Percentiles rank a stretch among this genome's conserved stretches.
phyloP scores from a whole-genome alignment of 805 yeast species.

The Schwanniomyces polymorphus region DNA sequence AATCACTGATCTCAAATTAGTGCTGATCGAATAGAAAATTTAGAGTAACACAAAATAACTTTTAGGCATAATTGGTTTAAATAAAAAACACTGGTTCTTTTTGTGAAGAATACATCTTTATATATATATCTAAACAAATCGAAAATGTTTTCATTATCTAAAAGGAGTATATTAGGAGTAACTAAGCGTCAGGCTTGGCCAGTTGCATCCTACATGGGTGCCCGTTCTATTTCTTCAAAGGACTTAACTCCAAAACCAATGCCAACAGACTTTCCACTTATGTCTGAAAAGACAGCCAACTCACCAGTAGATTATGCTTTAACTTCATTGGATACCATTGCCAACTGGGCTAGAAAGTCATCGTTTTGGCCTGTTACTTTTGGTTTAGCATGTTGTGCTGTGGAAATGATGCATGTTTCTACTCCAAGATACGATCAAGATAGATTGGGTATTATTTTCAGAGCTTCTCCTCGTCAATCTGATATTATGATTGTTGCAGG shows the following conservation, averaged over 20 bases:
- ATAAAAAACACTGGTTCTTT: neutral
- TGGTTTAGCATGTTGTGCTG: slow-evolving; percentile 92
- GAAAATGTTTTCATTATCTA: slow-evolving; percentile 28
- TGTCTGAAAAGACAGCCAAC: slow-evolving; percentile 57
- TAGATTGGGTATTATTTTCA: slow-evolving; percentile 87
- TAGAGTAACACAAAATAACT: slow-evolving; percentile 8
- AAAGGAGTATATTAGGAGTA: slow-evolving; percentile 23
- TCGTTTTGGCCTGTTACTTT: slow-evolving; percentile 93
- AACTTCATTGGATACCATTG: slow-evolving; percentile 77
- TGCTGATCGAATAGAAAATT: slow-evolving; percentile 30
- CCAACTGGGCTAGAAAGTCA: slow-evolving; percentile 90
- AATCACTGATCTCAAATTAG: slow-evolving; percentile 31
- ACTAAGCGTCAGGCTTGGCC: slow-evolving; percentile 15
- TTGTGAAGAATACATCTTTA: neutral
- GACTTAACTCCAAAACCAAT: slow-evolving; percentile 51
- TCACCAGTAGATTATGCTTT: slow-evolving; percentile 74
- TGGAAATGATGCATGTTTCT: slow-evolving; percentile 93
- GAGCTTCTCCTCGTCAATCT: slow-evolving; percentile 91
- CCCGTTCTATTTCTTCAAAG: slow-evolving; percentile 33
- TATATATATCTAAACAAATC: neutral
- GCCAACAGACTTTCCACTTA: slow-evolving; percentile 70
- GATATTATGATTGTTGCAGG: slow-evolving; percentile 94
- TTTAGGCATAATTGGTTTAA: neutral
- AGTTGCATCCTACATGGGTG: slow-evolving; percentile 12
- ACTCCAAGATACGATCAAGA: slow-evolving; percentile 92